phyloP scores from a whole-genome alignment of 2,329 filamentous ascomycete species.

The Hysterium pulicare region DNA sequence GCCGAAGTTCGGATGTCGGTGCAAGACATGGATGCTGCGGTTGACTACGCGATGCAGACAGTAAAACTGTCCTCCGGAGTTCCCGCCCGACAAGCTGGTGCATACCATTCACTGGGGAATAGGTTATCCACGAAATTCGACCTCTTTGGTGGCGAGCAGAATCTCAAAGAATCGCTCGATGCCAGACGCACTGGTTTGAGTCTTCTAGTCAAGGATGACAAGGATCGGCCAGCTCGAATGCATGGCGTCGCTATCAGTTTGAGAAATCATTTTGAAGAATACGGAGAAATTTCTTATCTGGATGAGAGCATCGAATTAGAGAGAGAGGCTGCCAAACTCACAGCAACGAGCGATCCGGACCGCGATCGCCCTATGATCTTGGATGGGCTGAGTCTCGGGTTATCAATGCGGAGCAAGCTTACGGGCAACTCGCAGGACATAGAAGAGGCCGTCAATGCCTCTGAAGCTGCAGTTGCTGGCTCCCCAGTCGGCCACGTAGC shows the following conservation, averaged over 20 bases:
- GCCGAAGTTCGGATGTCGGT: background rate
- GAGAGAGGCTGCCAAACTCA: too few species aligned
- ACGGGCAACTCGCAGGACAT: background rate
- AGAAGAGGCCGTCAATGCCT: background rate
- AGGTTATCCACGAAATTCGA: too few species aligned
- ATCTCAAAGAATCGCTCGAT: too few species aligned
- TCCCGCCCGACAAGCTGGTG: too few species aligned
- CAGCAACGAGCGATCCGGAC: too few species aligned
- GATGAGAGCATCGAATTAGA: too few species aligned
- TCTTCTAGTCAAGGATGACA: too few species aligned
- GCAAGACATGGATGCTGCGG: conserved; percentile 6
- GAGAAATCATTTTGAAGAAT: conserved; percentile 3
- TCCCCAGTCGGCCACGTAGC: background rate
- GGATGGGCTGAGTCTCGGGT: background rate
- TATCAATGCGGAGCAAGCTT: background rate
- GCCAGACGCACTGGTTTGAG: too few species aligned
- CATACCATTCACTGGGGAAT: too few species aligned
- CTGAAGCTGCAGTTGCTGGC: conserved; percentile 3
- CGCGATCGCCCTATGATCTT: too few species aligned
- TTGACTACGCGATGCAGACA: conserved; percentile 5
- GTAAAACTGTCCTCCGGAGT: background rate
- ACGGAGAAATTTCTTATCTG: too few species aligned
- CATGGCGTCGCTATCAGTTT: conserved; percentile 2
- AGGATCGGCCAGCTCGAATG: conserved; percentile 1
- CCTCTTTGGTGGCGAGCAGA: too few species aligned